Evolutionary conservation across 768 basidiomycete species (phyloP).

Genomic region (Tricholoma terreum): DNA sequence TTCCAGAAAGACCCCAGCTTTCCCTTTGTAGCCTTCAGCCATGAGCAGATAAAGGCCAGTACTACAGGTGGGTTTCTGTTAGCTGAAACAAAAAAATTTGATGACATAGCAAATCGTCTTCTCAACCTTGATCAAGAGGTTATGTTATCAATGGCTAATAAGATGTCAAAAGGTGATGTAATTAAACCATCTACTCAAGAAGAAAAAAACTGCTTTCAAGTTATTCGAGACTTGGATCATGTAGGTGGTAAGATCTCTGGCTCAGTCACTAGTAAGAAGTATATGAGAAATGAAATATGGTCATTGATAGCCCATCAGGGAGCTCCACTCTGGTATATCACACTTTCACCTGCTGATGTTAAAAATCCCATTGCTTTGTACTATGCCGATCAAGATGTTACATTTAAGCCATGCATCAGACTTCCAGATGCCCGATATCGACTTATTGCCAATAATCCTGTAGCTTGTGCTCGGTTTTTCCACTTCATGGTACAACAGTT

Average conservation of each 20-base stretch:
- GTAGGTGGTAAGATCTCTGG: slow-evolving; percentile 30
- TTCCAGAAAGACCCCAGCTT: slow-evolving; percentile 23
- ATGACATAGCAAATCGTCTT: slow-evolving; percentile 19
- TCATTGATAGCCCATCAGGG: slow-evolving; percentile 20
- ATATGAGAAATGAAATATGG: slow-evolving; percentile 30
- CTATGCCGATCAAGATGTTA: slow-evolving; percentile 21
- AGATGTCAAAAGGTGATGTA: slow-evolving; percentile 21
- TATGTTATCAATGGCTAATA: slow-evolving; percentile 13
- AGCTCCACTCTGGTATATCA: slow-evolving; percentile 33
- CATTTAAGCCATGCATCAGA: slow-evolving; percentile 17
- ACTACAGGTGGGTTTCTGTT: slow-evolving; percentile 25
- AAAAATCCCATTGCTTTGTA: slow-evolving; percentile 32
- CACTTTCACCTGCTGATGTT: slow-evolving; percentile 27
- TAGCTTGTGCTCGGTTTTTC: slow-evolving; percentile 31
- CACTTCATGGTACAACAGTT: slow-evolving; percentile 23
- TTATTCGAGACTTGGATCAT: slow-evolving; percentile 33
- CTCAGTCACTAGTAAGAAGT: slow-evolving; percentile 24
- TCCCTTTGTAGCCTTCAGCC: slow-evolving; percentile 37
- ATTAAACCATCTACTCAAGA: slow-evolving; percentile 23
- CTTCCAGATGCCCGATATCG: slow-evolving; percentile 7
- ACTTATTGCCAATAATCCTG: slow-evolving; percentile 23
- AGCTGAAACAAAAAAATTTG: slow-evolving; percentile 24
- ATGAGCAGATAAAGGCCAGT: slow-evolving; percentile 33
- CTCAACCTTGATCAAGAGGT: slow-evolving; percentile 19
- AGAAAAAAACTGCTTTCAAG: slow-evolving; percentile 32